Percentiles rank a stretch among this genome's conserved stretches.
phyloP scores from a whole-genome alignment of 73 alveolate genomes.

The Stentor roeselii region DNA sequence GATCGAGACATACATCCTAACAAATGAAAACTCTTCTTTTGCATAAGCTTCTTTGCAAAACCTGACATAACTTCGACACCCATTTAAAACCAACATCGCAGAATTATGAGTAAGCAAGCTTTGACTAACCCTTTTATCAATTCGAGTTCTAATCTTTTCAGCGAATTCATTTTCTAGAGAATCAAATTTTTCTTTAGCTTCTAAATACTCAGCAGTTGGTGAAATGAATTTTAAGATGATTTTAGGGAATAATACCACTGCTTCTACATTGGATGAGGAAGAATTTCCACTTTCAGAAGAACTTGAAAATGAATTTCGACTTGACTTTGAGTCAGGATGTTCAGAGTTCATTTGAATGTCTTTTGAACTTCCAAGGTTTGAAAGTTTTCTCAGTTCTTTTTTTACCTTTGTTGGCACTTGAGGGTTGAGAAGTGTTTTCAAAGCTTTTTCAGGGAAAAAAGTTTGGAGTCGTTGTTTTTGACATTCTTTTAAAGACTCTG shows the following conservation, averaged over 20 bases:
- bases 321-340: background rate
- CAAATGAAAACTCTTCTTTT: background rate
- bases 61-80: slow-evolving; percentile 2
- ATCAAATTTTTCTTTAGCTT: background rate
- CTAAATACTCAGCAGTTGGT: background rate
- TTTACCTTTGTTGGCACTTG: background rate
- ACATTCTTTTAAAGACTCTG: background rate
- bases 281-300: slow-evolving; percentile 4
- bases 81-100: background rate
- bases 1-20: background rate
- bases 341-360: background rate
- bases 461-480: background rate
- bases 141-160: background rate
- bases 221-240: background rate
- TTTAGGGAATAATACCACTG: slow-evolving; percentile 19
- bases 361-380: background rate
- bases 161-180: slow-evolving; percentile 1
- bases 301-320: background rate
- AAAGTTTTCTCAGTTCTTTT: background rate
- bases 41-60: background rate
- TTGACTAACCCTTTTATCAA: background rate
- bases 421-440: background rate
- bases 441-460: background rate
- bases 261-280: background rate
- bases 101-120: background rate